Conservation (phyloP, 331 rosid genomes). For the Dryas integrifolia region DNA sequence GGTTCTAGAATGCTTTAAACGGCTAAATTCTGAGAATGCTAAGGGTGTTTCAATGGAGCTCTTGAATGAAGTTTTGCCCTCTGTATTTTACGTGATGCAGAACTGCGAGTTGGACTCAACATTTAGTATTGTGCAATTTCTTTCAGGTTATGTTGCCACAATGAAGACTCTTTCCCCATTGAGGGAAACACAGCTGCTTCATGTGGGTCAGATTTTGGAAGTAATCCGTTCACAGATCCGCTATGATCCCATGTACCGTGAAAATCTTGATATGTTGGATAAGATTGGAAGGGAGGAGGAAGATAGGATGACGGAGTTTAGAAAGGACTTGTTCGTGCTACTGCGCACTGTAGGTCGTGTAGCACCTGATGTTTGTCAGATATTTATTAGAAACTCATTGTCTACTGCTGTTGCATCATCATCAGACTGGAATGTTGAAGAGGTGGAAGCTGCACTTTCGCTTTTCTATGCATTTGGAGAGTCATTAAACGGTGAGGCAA, state of each 20-base stretch:
- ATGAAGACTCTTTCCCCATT: constrained; percentile 65
- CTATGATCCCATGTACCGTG: constrained; percentile 64
- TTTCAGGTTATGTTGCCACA: constrained; percentile 68
- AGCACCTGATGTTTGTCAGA: constrained; percentile 72
- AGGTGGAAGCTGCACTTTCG: constrained; percentile 91
- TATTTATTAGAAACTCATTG: constrained; percentile 67
- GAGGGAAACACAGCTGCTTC: constrained; percentile 66
- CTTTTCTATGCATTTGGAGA: constrained; percentile 93
- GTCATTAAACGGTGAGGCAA: constrained; percentile 69
- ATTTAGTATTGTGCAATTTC: constrained; percentile 78
- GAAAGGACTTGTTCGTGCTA: constrained; percentile 87
- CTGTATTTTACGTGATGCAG: constrained; percentile 74
- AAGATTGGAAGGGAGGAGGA: constrained; percentile 93
- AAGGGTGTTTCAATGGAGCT: constrained; percentile 80
- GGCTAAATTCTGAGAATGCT: constrained; percentile 63
- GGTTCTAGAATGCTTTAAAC: constrained; percentile 85
- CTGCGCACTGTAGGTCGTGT: constrained; percentile 86
- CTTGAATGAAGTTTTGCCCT: constrained; percentile 84
- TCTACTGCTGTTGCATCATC: constrained; percentile 61
- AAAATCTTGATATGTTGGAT: constrained; percentile 65
- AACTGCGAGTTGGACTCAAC: constrained; percentile 71
- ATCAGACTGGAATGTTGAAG: constrained; percentile 74
- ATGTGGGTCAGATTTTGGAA: constrained; percentile 82
- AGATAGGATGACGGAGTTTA: constrained; percentile 78
- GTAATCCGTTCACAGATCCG: constrained; percentile 65